A percentile compares a stretch with the other conserved stretches of the same genome.
phyloP scores from a whole-genome alignment of 495 filamentous ascomycete genomes.

The Neurospora pannonica region DNA sequence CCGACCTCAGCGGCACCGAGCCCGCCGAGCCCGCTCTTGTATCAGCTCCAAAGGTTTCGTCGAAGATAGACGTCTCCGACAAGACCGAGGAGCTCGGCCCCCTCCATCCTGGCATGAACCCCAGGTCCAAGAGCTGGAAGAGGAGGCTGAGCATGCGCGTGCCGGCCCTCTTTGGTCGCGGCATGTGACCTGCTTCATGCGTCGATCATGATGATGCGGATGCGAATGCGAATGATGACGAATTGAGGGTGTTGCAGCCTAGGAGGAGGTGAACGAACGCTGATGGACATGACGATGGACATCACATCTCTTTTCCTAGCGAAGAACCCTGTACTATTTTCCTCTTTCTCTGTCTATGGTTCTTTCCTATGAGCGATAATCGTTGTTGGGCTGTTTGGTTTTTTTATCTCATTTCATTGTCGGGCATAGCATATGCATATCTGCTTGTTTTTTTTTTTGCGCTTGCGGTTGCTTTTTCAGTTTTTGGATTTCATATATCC shows the following conservation, averaged over 20 bases:
- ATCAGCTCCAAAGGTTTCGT: conserved; percentile 7
- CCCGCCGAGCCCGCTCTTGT: conserved; percentile 2
- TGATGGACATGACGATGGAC: background rate
- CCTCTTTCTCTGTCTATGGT: background rate
- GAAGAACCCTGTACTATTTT: background rate
- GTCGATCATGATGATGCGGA: background rate
- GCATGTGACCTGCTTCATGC: conserved; percentile 18
- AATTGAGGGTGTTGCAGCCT: background rate
- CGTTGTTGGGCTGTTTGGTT: background rate
- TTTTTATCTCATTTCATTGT: background rate
- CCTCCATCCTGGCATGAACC: conserved; percentile 8
- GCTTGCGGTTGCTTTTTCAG: background rate
- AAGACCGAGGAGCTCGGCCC: background rate
- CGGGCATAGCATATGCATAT: background rate
- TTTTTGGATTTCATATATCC: background rate
- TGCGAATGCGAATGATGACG: background rate
- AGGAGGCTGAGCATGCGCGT: conserved; percentile 15
- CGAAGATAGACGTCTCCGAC: background rate
- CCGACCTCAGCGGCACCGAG: conserved; percentile 5
- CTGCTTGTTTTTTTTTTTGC: background rate
- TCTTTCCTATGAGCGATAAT: background rate
- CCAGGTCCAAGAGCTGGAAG: conserved; percentile 20
- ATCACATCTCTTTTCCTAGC: background rate
- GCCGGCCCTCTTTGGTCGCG: conserved; percentile 20
- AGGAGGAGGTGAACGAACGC: background rate